Evolutionary conservation across 805 yeast species (phyloP).

Genomic region (Ogataea kodamae): DNA sequence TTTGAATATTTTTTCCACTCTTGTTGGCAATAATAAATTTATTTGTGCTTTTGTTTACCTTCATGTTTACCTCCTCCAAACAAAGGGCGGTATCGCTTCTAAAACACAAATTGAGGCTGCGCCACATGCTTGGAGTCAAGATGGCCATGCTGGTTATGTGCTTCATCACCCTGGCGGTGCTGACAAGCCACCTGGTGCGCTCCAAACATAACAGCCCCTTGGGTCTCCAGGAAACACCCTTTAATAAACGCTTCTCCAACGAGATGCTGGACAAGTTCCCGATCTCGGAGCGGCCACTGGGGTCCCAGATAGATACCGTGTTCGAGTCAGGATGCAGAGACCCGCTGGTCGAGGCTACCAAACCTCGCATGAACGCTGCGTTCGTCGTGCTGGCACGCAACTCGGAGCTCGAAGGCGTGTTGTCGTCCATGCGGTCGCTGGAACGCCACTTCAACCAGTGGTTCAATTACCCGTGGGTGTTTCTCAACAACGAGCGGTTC

Average conservation of each 20-base stretch:
- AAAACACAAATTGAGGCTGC: constrained; percentile 15
- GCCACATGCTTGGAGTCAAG: too few relatives aligned
- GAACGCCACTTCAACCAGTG: constrained; percentile 92
- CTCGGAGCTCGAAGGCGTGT: constrained; percentile 72
- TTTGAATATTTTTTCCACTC: constrained; percentile 5
- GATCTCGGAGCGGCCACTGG: constrained; percentile 26
- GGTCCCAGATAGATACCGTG: constrained; percentile 27
- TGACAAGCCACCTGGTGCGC: too few relatives aligned
- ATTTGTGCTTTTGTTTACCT: too few relatives aligned
- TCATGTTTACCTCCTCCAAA: too few relatives aligned
- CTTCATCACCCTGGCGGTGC: too few relatives aligned
- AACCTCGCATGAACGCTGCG: constrained; percentile 70
- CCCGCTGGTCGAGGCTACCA: constrained; percentile 18
- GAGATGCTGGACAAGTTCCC: constrained; percentile 21
- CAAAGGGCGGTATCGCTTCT: constrained; percentile 7
- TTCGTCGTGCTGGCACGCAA: constrained; percentile 82
- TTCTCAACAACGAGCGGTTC: constrained; percentile 79
- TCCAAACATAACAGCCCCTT: constrained; percentile 6
- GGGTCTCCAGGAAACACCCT: constrained; percentile 11
- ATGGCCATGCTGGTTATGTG: too few relatives aligned
- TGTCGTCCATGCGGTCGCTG: constrained; percentile 65
- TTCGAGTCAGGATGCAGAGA: constrained; percentile 35
- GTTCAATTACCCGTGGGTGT: constrained; percentile 91
- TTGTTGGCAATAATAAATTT: constrained; percentile 2
- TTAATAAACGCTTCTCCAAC: constrained; percentile 20